Conservation (phyloP, 2,329 filamentous ascomycete genomes). For the Fusarium pininemorale region DNA sequence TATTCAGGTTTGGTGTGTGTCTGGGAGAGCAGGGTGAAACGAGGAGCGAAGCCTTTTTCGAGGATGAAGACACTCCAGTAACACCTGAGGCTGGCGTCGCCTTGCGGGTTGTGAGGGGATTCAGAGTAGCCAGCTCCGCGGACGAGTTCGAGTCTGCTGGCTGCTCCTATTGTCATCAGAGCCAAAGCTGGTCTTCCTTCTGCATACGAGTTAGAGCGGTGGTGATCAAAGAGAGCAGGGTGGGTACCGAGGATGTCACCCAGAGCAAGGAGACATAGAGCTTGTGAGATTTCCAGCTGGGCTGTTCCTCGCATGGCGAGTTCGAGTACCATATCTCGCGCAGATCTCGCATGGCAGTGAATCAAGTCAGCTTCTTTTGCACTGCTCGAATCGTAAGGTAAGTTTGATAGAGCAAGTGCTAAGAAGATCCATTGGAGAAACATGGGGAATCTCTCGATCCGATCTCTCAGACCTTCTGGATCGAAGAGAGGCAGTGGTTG, state of each 20-base stretch:
- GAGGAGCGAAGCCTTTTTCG: slow-evolving; percentile 31
- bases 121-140: slow-evolving; percentile 3
- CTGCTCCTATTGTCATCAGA: slow-evolving; percentile 36
- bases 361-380: slow-evolving; percentile 23
- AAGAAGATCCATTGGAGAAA: slow-evolving; percentile 32
- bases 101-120: neutral
- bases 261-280: slow-evolving; percentile 8
- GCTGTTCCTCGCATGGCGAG: slow-evolving; percentile 27
- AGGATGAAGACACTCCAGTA: slow-evolving; percentile 38
- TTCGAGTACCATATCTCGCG: slow-evolving; percentile 17
- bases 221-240: rapidly evolving
- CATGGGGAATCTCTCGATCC: slow-evolving; percentile 4
- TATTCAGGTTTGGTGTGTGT: slow-evolving; percentile 14
- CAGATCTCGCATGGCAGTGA: slow-evolving; percentile 2
- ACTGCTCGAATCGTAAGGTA: slow-evolving; percentile 14
- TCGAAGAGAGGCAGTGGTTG: slow-evolving; percentile 34
- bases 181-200: slow-evolving; percentile 30
- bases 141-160: slow-evolving; percentile 27
- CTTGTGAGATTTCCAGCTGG: slow-evolving; percentile 18
- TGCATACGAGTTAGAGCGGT: neutral
- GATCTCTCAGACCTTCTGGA: neutral
- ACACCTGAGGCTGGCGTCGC: slow-evolving; percentile 27
- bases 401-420: slow-evolving; percentile 8
- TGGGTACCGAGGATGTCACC: slow-evolving; percentile 14
- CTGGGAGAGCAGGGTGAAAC: slow-evolving; percentile 4